Evolutionary conservation across 768 basidiomycete species (phyloP).

Genomic region (Zangia roseola): DNA sequence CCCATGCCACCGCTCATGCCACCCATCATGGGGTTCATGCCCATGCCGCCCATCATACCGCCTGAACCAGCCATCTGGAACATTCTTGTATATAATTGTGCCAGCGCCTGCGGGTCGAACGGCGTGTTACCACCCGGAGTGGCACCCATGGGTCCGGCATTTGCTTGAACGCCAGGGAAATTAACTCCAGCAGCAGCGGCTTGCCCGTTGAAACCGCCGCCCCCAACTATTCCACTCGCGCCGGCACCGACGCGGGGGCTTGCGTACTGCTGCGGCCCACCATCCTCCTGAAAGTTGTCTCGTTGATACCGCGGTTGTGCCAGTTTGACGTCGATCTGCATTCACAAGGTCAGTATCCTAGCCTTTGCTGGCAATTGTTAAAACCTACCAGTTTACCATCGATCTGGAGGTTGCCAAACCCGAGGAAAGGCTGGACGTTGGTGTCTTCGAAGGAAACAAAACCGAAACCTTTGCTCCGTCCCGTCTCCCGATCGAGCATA

Average conservation of each 20-base stretch:
- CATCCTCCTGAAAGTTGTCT: constrained; percentile 56
- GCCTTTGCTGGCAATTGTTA: not conserved
- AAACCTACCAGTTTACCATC: constrained; percentile 88
- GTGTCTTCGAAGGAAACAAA: constrained; percentile 95
- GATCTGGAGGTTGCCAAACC: constrained; percentile 84
- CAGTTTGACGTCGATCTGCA: constrained; percentile 93
- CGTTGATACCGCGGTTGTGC: constrained; percentile 89
- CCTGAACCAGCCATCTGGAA: constrained; percentile 75
- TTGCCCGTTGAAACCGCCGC: constrained; percentile 33
- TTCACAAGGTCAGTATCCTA: not conserved
- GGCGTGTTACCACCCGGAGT: constrained; percentile 50
- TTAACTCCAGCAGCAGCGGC: constrained; percentile 33
- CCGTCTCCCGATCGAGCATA: constrained; percentile 96
- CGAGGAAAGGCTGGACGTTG: constrained; percentile 86
- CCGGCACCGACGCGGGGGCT: constrained; percentile 8
- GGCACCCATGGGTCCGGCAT: constrained; percentile 24
- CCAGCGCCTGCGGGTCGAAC: constrained; percentile 92
- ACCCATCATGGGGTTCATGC: constrained; percentile 37
- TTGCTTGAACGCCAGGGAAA: constrained; percentile 31
- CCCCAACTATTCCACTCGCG: constrained; percentile 10
- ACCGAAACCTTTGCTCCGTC: constrained; percentile 94
- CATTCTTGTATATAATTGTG: constrained; percentile 94
- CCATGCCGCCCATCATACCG: constrained; percentile 42
- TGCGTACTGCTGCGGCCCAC: constrained; percentile 21
- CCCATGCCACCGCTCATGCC: constrained; percentile 34